These are phyloP conservation scores for Abrus precatorius DNA, from an alignment of 306 rosid species.

Conservation along the genomic window DNA sequence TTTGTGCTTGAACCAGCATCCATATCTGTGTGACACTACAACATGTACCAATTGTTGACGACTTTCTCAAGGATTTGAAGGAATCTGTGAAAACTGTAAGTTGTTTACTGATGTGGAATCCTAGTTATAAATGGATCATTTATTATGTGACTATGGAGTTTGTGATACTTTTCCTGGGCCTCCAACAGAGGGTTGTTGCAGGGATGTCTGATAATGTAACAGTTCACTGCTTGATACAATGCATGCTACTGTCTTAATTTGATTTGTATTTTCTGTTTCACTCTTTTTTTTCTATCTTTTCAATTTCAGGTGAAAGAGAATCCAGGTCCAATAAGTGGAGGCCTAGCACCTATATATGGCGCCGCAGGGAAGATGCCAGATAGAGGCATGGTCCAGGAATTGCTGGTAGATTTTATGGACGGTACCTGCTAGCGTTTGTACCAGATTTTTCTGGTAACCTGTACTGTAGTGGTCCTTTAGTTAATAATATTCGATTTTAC, in stretches of 20 bases:
- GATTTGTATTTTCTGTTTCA: conserved; percentile 15
- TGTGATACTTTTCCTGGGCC: conserved; percentile 21
- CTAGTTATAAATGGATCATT: conserved; percentile 32
- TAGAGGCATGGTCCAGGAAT: conserved; percentile 82
- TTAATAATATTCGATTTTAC: conserved; percentile 20
- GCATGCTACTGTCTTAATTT: conserved; percentile 29
- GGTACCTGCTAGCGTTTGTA: conserved; percentile 68
- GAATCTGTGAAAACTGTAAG: conserved; percentile 86
- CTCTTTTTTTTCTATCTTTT: neutral
- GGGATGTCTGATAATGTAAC: conserved; percentile 30
- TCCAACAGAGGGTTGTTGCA: conserved; percentile 25
- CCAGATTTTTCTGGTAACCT: conserved; percentile 49
- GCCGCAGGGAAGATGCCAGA: conserved; percentile 99
- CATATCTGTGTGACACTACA: conserved; percentile 95
- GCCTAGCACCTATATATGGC: conserved; percentile 93
- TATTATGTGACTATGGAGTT: neutral
- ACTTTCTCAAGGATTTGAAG: conserved; percentile 74
- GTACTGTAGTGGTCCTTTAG: conserved; percentile 5
- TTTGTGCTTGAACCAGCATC: conserved; percentile 66
- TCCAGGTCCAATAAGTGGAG: conserved; percentile 94
- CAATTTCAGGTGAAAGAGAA: conserved; percentile 80
- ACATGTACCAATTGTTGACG: conserved; percentile 75
- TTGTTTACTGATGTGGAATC: conserved; percentile 34
- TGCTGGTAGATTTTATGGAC: conserved; percentile 92
- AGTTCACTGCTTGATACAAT: conserved; percentile 19